Base-by-base conservation (phyloP, 148 eudicot species). In the Vaccinium darrowii region DNA sequence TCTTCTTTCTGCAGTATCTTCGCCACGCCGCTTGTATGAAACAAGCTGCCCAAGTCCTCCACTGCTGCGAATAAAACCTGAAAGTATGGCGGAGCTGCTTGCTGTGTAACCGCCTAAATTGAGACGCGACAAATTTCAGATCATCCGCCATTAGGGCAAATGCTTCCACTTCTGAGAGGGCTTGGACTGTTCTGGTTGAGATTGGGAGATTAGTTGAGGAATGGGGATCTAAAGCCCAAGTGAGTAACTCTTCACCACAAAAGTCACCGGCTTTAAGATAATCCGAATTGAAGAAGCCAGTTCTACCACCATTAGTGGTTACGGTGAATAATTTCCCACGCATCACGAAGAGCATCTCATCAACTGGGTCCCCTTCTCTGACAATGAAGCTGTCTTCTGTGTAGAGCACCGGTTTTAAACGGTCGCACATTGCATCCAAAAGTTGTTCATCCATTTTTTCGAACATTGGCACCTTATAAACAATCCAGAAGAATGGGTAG, bases 281-380 rank as follows among this genome's bases (percentile, higher is more conserved):
- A 54, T 85, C 95, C 0, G 98, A 91, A 88, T 97, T 95, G 63
- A 95, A 90, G 84, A 97, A 97, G n/a, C 96, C 99, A 0, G 98
- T 94, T 54, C 98, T 83, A 16, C 99, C 99, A 8, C 99, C 99
- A 50, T 97, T 94, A 2, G 99, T 97, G 54, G 99, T 97, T 73
- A 89, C 85, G 0, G 98, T 93, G 50, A 87, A 86, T 43, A 97
- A 86, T 83, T 86, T 92, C 47, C 99, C 99, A 12, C 98, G 93
- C 93, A 94, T 95, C 30, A 97, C 84, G 27, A 97, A 95, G 58
- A 97, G 89, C 99, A 97, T 97, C 69, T 93, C 98, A 50, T 91
- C 92, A 13, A 95, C 99, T 4, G 95, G 99, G 82, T 97, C 99
- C 0, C 99, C 98, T 86, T 95, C 99, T 33, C 98, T 91, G 81